Base-by-base conservation (phyloP, 169 alveolate species). In the Cryptosporidium ryanae region DNA sequence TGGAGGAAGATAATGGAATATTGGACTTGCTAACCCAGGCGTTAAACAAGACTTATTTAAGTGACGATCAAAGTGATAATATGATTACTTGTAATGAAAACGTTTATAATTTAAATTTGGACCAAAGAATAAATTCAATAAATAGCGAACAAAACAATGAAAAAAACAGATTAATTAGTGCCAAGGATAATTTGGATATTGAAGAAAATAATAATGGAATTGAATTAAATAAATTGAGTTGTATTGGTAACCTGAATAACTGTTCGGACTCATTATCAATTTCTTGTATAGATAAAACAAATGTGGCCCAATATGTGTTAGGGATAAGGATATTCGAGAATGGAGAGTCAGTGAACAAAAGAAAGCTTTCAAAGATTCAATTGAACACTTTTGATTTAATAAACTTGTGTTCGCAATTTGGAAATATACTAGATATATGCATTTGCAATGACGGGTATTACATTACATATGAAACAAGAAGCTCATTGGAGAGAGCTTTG, bases 371-470 rank as follows among this genome's bases (percentile, higher is more conserved):
- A 12, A 59, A 61, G 31, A n/a, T 59, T 21, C 87, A 76, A 48
- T 15, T 76, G 23, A 76, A 61, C 59, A 59, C 87, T 18, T 61
- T 57, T 61, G 87, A 76, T 55, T 21, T 76, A 2, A 76, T 76
- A 44, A 76, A 46, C 44, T 61, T 76, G 49, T 76, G 87, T 32
- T 76, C 87, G 10, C 87, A 55, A n/a, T 76, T 76, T 76, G 87
- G 87, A 17, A 76, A 55, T 38, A 61, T 76, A 23, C 3, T 76
- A 23, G 87, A 61, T 7, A 76, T 61, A 59, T 32, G 49, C 21
- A 61, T 61, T 34, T 34, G 23, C 25, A 61, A 59, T 38, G 87
- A 76, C 6, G 23, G 63, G 25, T 38, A 61, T 43, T 76, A 59
- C 8, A 70, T 61, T 13, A 76, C 87, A 13, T 76, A 76, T 48